Evolutionary conservation across 495 filamentous ascomycete species (phyloP), one percentile per base, ranked within the genome.

Genomic region (Aspergillus biplanus): DNA sequence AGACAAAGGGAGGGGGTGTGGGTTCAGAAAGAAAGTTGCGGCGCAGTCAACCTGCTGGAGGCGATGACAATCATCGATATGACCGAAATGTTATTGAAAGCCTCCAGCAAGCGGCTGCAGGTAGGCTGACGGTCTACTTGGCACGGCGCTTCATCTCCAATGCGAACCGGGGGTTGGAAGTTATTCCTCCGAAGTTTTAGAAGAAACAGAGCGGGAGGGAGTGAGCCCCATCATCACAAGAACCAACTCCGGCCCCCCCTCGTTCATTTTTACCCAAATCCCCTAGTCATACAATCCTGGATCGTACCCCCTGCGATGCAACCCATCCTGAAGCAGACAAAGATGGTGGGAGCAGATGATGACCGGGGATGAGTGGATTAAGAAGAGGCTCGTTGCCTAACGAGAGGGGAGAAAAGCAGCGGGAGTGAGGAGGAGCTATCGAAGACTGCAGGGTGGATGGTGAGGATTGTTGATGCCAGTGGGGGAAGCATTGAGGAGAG

Each of bases 131-230:
- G 62, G 69, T 67, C 65, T 31, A 57, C 77, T 79, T 79, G 74
- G 77, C 77, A 67, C 62, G 70, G 74, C 75, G 75, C 73, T 74
- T 78, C 42, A 15, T 37, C 53, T 16, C 61, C 27, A 50, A 50
- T 18, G 47, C 53, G 56, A 31, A 35, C 18, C 53, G 35, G 53
- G 61, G 61, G 52, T 57, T 57, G 53, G 53, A 7, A n/a, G 27
- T 54, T 16, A 1, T 18, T 33, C 12, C 52, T 34, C 52, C 52
- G 52, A 54, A 21, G 52, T 34, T 54, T 11, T 42, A 56, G 60
- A 31, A 37, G 52, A 44, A 39, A 44, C 39, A 15, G 39, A 44
- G 21, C 2, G 48, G 33, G 57, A 50, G 48, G 48, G 9, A 27
- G 21, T 31, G 21, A 27, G 21, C 2, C 21, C 21, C 21, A 27